phyloP scores from a whole-genome alignment of 2,329 filamentous ascomycete species.

The Neobulgaria alba region DNA sequence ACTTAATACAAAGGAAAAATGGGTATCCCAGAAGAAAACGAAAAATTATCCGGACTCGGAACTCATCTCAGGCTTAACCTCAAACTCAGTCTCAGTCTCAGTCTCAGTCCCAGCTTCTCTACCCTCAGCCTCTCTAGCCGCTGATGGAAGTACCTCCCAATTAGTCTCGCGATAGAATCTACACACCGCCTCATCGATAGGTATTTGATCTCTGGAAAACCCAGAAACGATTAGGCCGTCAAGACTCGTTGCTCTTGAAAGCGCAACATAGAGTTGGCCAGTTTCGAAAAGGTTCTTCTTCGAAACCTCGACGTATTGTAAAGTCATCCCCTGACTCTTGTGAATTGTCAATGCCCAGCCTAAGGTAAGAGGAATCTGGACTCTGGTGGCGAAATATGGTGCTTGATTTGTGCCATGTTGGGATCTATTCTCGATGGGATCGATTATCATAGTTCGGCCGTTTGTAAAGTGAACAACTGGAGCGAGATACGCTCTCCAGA shows the following conservation, averaged over 20 bases:
- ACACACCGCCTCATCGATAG: conserved; percentile 19
- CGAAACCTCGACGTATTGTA: conserved; percentile 22
- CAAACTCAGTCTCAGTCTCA: too few species aligned
- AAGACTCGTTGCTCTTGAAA: conserved; percentile 19
- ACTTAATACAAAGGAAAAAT: too few species aligned
- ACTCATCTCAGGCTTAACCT: too few species aligned
- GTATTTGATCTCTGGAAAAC: conserved; percentile 10
- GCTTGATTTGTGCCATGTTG: conserved; percentile 6
- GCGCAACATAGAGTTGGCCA: conserved; percentile 23
- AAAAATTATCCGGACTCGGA: too few species aligned
- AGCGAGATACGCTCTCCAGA: conserved; percentile 1
- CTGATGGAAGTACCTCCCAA: conserved; percentile 19
- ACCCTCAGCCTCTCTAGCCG: too few species aligned
- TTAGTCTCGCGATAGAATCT: conserved; percentile 19
- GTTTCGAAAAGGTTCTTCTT: conserved; percentile 21
- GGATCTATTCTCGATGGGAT: conserved; percentile 6
- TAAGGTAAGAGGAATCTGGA: conserved; percentile 67
- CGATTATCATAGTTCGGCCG: conserved; percentile 8
- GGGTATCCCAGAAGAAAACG: too few species aligned
- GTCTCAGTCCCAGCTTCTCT: too few species aligned
- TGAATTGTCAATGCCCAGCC: conserved; percentile 96
- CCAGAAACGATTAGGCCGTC: conserved; percentile 22
- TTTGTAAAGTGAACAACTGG: conserved; percentile 20
- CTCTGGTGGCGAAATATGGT: conserved; percentile 19
- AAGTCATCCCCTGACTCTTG: conserved; percentile 88